phyloP scores from a whole-genome alignment of 75 land plant genomes.

The Cryptomeria japonica region DNA sequence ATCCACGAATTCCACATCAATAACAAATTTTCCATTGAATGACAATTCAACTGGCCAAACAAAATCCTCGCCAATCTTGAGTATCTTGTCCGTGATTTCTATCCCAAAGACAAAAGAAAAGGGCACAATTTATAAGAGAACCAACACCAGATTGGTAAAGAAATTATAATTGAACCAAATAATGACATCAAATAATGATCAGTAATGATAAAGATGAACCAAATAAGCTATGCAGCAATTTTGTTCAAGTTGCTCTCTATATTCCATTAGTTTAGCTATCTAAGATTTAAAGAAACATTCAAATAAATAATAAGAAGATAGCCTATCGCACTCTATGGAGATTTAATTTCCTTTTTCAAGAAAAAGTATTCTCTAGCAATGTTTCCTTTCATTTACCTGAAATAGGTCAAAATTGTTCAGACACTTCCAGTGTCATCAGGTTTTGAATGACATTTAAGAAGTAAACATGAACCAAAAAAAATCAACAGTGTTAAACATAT shows the following conservation, averaged over 20 bases:
- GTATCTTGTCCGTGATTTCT: constrained; percentile 55
- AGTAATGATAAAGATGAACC: not conserved
- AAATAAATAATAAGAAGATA: not conserved
- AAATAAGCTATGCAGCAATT: not conserved
- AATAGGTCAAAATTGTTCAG: not conserved
- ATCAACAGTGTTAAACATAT: not conserved
- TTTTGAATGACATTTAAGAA: not conserved
- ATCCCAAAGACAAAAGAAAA: not conserved
- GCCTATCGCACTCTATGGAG: not conserved
- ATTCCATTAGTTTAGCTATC: not conserved
- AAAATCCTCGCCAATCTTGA: constrained; percentile 73
- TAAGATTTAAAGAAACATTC: not conserved
- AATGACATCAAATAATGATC: not conserved
- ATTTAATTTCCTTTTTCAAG: not conserved
- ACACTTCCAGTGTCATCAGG: not conserved
- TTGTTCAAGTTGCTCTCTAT: not conserved
- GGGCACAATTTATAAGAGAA: not conserved
- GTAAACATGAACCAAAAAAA: not conserved
- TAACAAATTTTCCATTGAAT: constrained; percentile 64
- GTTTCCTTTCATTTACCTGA: not conserved
- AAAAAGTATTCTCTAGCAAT: not conserved
- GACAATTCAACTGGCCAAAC: constrained; percentile 79
- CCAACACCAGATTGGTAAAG: not conserved
- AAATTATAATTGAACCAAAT: not conserved
- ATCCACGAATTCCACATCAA: constrained; percentile 87